Percentiles rank a stretch among this genome's conserved stretches.
Conservation (phyloP, 192 early-diverging fungal genomes). For the Coemansia interrupta region DNA sequence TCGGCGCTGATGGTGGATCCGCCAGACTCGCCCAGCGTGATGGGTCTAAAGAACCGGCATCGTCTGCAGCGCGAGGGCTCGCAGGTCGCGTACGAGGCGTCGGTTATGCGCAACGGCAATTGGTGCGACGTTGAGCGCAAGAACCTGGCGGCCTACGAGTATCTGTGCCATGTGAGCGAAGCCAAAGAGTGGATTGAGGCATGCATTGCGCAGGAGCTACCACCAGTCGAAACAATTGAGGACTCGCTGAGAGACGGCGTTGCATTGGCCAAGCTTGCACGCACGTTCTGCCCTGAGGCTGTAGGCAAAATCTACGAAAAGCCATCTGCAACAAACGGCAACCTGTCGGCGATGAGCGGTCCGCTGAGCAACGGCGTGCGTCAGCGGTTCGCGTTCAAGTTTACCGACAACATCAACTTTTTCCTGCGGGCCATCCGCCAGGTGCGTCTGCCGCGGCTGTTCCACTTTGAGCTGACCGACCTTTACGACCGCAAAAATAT, state of each 20-base stretch:
- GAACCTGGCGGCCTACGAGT: slow-evolving; percentile 95
- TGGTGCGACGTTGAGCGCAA: slow-evolving; percentile 91
- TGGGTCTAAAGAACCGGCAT: slow-evolving; percentile 47
- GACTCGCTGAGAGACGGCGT: slow-evolving; percentile 93
- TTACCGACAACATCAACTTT: slow-evolving; percentile 98
- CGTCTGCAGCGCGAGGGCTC: slow-evolving; percentile 47
- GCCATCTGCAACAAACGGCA: neutral
- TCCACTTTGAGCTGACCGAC: slow-evolving; percentile 97
- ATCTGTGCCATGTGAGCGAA: slow-evolving; percentile 97
- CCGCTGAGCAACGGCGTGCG: slow-evolving; percentile 33
- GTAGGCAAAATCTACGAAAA: slow-evolving; percentile 83
- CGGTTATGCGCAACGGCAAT: slow-evolving; percentile 39
- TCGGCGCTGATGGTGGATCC: slow-evolving; percentile 40
- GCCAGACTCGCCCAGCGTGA: slow-evolving; percentile 54
- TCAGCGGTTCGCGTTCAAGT: slow-evolving; percentile 79
- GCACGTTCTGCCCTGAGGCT: slow-evolving; percentile 73
- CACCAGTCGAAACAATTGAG: slow-evolving; percentile 73
- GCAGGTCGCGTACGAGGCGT: slow-evolving; percentile 10
- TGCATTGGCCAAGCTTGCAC: slow-evolving; percentile 83
- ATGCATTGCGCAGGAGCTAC: slow-evolving; percentile 80
- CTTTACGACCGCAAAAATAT: slow-evolving; percentile 99
- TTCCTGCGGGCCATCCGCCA: slow-evolving; percentile 76
- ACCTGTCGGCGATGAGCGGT: neutral
- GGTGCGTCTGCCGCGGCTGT: slow-evolving; percentile 84
- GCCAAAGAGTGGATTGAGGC: slow-evolving; percentile 99